Evolutionary conservation across 2,329 filamentous ascomycete genomes (phyloP).

Genomic region (Colletotrichum spinosum): DNA sequence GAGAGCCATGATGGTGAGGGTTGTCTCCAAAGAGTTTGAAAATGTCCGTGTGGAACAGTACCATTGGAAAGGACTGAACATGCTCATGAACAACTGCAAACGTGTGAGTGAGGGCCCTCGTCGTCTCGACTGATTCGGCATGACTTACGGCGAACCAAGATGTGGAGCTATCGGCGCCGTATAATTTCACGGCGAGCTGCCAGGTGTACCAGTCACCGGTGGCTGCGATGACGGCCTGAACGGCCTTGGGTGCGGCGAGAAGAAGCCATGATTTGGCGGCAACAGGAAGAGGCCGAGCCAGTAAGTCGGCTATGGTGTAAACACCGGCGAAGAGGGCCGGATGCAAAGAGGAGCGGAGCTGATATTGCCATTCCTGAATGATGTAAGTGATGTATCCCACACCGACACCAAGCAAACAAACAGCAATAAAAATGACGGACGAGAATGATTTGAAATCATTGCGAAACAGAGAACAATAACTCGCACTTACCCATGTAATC

Average conservation of each 20-base stretch:
- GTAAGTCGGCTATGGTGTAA: slow-evolving; percentile 72
- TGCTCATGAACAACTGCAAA: slow-evolving; percentile 73
- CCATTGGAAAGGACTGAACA: slow-evolving; percentile 93
- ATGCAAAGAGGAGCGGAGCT: slow-evolving; percentile 90
- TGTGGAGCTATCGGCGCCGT: slow-evolving; percentile 72
- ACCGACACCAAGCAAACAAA: slow-evolving; percentile 1
- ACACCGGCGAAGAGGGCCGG: slow-evolving; percentile 85
- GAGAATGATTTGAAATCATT: background rate
- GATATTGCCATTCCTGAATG: slow-evolving; percentile 89
- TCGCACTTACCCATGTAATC: slow-evolving; percentile 87
- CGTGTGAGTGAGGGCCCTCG: background rate
- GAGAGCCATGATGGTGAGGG: slow-evolving; percentile 82
- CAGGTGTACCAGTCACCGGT: slow-evolving; percentile 88
- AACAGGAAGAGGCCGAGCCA: slow-evolving; percentile 64
- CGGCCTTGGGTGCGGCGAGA: slow-evolving; percentile 76
- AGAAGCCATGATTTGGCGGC: slow-evolving; percentile 75
- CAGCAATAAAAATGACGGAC: background rate
- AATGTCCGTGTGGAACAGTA: slow-evolving; percentile 94
- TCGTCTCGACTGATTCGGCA: background rate
- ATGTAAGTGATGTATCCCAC: slow-evolving; percentile 27
- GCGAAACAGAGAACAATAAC: background rate
- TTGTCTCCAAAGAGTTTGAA: slow-evolving; percentile 94
- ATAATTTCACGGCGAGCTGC: slow-evolving; percentile 80
- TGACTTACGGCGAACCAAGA: slow-evolving; percentile 76
- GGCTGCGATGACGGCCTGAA: slow-evolving; percentile 84